These are phyloP conservation scores for Groenewaldozyma salmanticensis DNA, from an alignment of 805 yeast species.

Conservation along the genomic window DNA sequence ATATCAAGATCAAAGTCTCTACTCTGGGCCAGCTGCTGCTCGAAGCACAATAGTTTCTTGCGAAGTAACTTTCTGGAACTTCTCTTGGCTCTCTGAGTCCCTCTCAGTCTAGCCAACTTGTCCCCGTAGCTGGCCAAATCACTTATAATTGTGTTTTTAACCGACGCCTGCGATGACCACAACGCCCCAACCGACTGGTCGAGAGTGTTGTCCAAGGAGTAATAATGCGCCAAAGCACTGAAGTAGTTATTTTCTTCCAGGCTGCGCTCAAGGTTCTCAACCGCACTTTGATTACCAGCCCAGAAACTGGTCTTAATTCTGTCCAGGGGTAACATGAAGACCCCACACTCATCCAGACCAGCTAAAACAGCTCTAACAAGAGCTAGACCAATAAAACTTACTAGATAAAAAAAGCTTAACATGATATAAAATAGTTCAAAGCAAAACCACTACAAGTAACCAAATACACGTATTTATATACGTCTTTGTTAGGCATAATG, in stretches of 20 bases:
- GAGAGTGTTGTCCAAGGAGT: background rate
- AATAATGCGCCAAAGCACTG: background rate
- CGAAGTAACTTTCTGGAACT: background rate
- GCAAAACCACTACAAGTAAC: too few species aligned
- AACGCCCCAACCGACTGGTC: background rate
- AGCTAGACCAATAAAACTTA: too few species aligned
- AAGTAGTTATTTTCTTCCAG: background rate
- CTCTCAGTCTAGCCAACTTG: too few species aligned
- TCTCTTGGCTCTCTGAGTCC: background rate
- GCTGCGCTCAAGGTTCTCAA: background rate
- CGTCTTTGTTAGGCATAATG: too few species aligned
- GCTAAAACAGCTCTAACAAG: constrained; percentile 1
- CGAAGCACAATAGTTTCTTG: background rate
- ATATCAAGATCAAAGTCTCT: background rate
- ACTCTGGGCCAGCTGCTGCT: background rate
- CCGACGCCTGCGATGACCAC: background rate
- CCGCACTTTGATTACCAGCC: background rate
- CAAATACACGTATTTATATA: too few species aligned
- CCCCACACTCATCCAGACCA: too few species aligned
- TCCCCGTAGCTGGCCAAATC: background rate
- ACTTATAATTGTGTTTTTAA: background rate
- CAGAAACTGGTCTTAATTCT: background rate
- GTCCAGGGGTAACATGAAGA: background rate
- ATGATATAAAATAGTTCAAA: too few species aligned
- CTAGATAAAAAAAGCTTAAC: too few species aligned